phyloP scores from a whole-genome alignment of 179 eudicot genomes.

The Corrigiola litoralis region DNA sequence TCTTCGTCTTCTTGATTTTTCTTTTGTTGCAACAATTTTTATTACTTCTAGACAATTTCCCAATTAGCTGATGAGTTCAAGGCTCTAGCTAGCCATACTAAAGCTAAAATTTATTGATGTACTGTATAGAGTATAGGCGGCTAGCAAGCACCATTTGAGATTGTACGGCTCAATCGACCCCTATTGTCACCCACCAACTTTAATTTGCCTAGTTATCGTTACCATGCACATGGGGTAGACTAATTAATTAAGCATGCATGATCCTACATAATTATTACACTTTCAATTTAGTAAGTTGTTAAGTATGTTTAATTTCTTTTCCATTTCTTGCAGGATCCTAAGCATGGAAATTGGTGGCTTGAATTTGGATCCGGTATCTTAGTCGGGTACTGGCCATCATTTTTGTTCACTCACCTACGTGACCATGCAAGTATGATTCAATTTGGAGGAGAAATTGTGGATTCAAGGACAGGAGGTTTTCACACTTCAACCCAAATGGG shows the following conservation, averaged over 20 bases:
- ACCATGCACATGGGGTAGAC: slow-evolving; percentile 22
- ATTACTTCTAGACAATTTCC: slow-evolving; percentile 1
- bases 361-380: slow-evolving; percentile 53
- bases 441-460: slow-evolving; percentile 65
- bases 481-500: slow-evolving; percentile 74
- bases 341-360: slow-evolving; percentile 76
- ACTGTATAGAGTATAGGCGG: no score
- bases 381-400: slow-evolving; percentile 72
- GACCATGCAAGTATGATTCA: slow-evolving; percentile 62
- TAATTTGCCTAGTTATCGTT: slow-evolving; percentile 20
- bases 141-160: slow-evolving; percentile 22
- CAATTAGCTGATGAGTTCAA: slow-evolving; percentile 2
- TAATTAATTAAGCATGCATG: neutral
- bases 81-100: neutral
- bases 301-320: neutral
- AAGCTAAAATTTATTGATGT: no score
- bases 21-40: neutral
- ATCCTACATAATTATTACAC: slow-evolving; percentile 1
- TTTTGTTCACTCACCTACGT: slow-evolving; percentile 50
- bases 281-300: neutral
- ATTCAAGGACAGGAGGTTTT: slow-evolving; percentile 36
- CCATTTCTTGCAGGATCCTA: slow-evolving; percentile 48
- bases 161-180: slow-evolving; percentile 14
- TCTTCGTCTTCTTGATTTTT: neutral
- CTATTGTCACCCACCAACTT: slow-evolving; percentile 2